phyloP scores from a whole-genome alignment of 768 basidiomycete genomes.

The Podaxis carcinomalis region DNA sequence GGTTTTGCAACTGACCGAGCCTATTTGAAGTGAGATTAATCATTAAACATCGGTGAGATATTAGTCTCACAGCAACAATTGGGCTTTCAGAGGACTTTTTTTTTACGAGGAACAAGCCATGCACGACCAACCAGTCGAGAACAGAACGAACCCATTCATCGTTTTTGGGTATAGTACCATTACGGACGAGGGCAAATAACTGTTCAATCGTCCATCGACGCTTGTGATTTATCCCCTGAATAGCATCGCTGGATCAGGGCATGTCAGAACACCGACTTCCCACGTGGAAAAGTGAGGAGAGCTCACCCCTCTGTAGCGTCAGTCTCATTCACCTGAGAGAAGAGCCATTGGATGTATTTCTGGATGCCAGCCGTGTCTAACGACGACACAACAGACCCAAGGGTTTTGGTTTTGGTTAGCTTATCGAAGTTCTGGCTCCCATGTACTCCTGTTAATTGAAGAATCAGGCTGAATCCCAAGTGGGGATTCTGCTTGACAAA shows the following conservation, averaged over 20 bases:
- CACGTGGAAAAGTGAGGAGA: conserved; percentile 4
- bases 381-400: conserved; percentile 75
- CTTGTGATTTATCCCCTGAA: conserved; percentile 47
- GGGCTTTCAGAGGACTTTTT: conserved; percentile 69
- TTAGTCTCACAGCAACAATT: conserved; percentile 49
- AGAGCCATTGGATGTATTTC: conserved; percentile 69
- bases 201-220: conserved; percentile 88
- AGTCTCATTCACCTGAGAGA: conserved; percentile 54
- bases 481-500: conserved; percentile 73
- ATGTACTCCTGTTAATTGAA: conserved; percentile 78
- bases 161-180: conserved; percentile 72
- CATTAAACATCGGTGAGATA: neutral
- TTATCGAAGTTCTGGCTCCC: conserved; percentile 89
- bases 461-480: conserved; percentile 79
- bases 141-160: conserved; percentile 74
- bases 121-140: conserved; percentile 76
- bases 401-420: conserved; percentile 87
- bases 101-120: conserved; percentile 75
- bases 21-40: conserved; percentile 31
- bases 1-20: conserved; percentile 60
- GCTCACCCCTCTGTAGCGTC: conserved; percentile 36
- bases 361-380: conserved; percentile 74
- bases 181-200: conserved; percentile 70
- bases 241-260: conserved; percentile 37
- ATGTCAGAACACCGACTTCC: neutral